Evolutionary conservation across 371 early-diverging fungal species (phyloP), one percentile per base, ranked within the genome.

Genomic region (Mortierella sp.): DNA sequence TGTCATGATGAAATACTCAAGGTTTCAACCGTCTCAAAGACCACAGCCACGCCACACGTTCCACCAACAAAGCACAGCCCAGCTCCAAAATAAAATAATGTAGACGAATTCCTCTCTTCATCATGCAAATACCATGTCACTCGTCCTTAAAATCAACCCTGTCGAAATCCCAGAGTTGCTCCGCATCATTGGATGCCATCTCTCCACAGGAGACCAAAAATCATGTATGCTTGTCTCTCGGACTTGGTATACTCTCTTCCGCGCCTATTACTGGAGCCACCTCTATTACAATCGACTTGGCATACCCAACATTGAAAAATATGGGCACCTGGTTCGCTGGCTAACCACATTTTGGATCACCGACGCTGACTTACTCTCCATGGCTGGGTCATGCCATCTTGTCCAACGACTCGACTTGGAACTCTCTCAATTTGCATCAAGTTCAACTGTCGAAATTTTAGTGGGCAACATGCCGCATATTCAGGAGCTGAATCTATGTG

Each of bases 91-190:
- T 5, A 20, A 18, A 47, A 2, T 12, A 45, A 45, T 16, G 47
- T 2, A 45, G 12, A 6, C 10, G 10, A 6, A 10, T 39, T 39
- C 10, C 39, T 10, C 39, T 39, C 39, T 39, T 39, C 39, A 39
- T 39, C 39, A 39, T 39, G 10, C 39, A 39, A 4, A 39, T 6
- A 39, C 39, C 39, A 70, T 73, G 78, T 73, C 73, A 3, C 51
- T 78, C 30, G 47, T 52, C 5, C 70, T 68, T 55, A 65, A 51
- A 22, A 69, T 66, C 39, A 68, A 73, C 60, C 78, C 78, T 12
- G 47, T 78, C 28, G 78, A 78, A 37, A 78, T 78, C 59, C 73
- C 73, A 2, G 78, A 78, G 59, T 51, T 78, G 3, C 67, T 78
- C 8, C 66, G 43, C 26, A 55, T 78, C 18, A 47, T 78, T 59